Evolutionary conservation across 2,329 filamentous ascomycete genomes (phyloP).

Genomic region (Verticillium longisporum): DNA sequence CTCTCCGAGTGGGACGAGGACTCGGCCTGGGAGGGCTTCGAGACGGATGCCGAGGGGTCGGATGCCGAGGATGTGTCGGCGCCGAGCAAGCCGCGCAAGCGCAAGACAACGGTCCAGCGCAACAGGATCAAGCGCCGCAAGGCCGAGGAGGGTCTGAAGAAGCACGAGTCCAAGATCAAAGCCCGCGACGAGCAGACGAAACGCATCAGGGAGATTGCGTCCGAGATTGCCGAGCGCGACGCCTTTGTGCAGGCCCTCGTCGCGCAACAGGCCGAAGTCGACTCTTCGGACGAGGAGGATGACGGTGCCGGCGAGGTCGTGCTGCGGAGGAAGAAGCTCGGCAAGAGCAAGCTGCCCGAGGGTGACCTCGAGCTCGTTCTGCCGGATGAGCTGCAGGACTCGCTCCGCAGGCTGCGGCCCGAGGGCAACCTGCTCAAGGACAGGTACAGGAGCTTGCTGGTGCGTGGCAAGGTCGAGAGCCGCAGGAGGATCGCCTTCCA

Average conservation of each 20-base stretch:
- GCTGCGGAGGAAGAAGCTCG: conserved; percentile 66
- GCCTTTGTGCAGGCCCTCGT: conserved; percentile 33
- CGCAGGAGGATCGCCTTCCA: conserved; percentile 71
- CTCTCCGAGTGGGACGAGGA: conserved; percentile 75
- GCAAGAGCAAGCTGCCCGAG: conserved; percentile 67
- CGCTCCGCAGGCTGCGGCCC: conserved; percentile 75
- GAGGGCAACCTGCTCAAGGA: conserved; percentile 95
- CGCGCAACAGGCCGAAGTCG: conserved; percentile 24
- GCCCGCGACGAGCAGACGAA: conserved; percentile 65
- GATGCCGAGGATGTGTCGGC: conserved; percentile 41
- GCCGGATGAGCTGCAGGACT: conserved; percentile 76
- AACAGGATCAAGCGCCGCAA: conserved; percentile 87
- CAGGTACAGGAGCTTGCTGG: conserved; percentile 79
- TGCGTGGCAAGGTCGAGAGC: conserved; percentile 83
- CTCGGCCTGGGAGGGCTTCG: conserved; percentile 83
- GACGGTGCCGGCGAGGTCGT: conserved; percentile 54
- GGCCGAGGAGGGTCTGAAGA: conserved; percentile 71
- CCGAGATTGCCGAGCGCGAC: conserved; percentile 54
- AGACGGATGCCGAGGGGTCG: conserved; percentile 71
- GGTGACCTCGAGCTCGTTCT: conserved; percentile 75
- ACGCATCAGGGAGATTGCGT: conserved; percentile 63
- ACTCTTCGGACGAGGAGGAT: conserved; percentile 37
- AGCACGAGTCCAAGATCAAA: conserved; percentile 70
- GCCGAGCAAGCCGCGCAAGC: conserved; percentile 60
- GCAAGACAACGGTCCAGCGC: conserved; percentile 80